These are phyloP conservation scores for Claviceps sp. DNA, from an alignment of 2,329 filamentous ascomycete species.

Conservation along the genomic window DNA sequence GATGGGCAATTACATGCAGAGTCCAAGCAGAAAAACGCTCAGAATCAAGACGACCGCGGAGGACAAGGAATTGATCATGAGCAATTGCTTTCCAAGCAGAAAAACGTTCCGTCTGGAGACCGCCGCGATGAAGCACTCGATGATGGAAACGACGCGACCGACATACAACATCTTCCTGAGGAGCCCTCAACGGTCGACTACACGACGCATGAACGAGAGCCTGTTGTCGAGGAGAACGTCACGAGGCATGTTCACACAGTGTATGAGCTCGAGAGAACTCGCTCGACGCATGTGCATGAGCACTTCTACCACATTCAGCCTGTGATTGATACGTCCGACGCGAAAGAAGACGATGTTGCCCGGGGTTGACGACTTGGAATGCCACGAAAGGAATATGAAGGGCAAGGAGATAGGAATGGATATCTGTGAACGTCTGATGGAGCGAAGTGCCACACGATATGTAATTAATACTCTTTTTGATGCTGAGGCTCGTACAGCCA, in stretches of 20 bases:
- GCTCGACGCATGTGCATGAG: conserved; percentile 4
- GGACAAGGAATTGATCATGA: no score
- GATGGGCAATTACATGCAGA: no score
- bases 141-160: background rate
- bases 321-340: background rate
- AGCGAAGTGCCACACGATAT: no score
- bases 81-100: no score
- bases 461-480: no score
- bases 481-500: no score
- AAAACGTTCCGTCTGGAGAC: no score
- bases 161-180: background rate
- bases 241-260: conserved; percentile 2
- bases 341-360: background rate
- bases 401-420: background rate
- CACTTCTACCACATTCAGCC: conserved; percentile 2
- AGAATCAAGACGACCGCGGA: no score
- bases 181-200: background rate
- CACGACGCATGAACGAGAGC: background rate
- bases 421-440: no score
- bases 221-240: conserved; percentile 1
- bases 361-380: background rate
- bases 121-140: no score
- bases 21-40: no score
- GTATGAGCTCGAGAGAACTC: background rate
- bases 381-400: background rate